Evolutionary conservation across 2,329 filamentous ascomycete species (phyloP), one percentile per base, ranked within the genome.

Genomic region (Neoarthrinium moseri): DNA sequence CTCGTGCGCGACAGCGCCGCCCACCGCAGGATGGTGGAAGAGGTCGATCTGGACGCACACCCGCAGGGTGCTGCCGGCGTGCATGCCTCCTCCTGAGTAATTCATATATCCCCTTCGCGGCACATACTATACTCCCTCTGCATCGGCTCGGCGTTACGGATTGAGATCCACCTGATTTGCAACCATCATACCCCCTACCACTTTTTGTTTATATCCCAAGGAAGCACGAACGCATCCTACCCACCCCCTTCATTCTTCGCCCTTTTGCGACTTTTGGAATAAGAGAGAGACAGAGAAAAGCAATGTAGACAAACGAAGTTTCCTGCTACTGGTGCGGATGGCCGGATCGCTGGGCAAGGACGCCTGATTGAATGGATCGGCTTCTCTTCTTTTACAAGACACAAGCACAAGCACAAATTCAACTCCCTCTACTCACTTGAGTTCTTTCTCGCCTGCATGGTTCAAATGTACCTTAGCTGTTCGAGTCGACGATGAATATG

Each of bases 1-100:
- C 77, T 99, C 15, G 83, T 94, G 43, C 79, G 87, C 49, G 77
- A 84, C 55, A 83, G 78, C 50, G 71, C 72, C 17, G 67, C 72
- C 47, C 73, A 84, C 56, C 72, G 77, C 26, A 62, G 62, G 35
- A 65, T 67, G 34, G 73, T 83, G 20, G 69, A 74, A 48, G 71
- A 64, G 6, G 71, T 83, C 34, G 80, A 83, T 53, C 67, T 83
- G 7, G 80, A 83, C 11, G 70, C 71, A 11, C 74, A 75, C 24
- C 76, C 75, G 7, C 67, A 66, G 5, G 66, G 35, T 8, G 24
- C 46, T 15, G 17, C 36, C 13, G 49, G 39, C 18, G 34, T 49
- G 33, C 23, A 21, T 20, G 44, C 46, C 18, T 33, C 47, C 23
- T 49, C 42, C 8, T 29, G n/a, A 29, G 8, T 29, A 8, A 8